Evolutionary conservation across 2,329 filamentous ascomycete genomes (phyloP), one percentile per base, ranked within the genome.

Genomic region (Aspergillus sp.): DNA sequence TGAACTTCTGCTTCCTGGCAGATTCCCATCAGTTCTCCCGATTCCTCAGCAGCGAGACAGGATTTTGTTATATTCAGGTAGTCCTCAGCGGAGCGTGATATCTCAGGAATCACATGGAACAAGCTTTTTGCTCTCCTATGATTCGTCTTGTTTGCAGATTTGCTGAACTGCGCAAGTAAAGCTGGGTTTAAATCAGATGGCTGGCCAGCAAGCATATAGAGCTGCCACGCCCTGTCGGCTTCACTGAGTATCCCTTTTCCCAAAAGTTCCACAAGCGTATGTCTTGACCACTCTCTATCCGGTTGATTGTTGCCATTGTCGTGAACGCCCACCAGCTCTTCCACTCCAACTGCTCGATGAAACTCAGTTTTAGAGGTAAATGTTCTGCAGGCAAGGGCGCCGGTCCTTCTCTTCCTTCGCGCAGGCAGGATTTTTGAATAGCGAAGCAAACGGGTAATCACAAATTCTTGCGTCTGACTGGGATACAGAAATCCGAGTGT

Each of bases 41-140:
- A 69, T 19, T 73, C 67, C 15, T 79, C 68, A n/a, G 63, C 67
- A 24, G 59, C 46, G 15, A 83, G 61, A 58, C 79, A 75, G 21
- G 82, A 76, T 44, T 71, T 70, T 21, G 80, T 74, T 24, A 78
- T 73, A 41, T 73, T 66, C 52, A 73, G 66, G 65, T 83, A 85
- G 52, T 80, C 76, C 4, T 71, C 69, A 7, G 70, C 63, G 2
- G 70, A 73, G 24, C 80, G 77, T 39, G 73, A 55, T 8, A 71
- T 54, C 1, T 58, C 23, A 3, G 73, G 65, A 24, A 83, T 74
- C 3, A 62, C 57, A 31, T 77, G 66, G 63, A 85, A 85, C 8
- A 85, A 59, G n/a, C 72, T 60, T 49, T 78, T 71, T 17, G 75
- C 71, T 47, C 79, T 76, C 56, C 74, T 72, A 14, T 75, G 69